Base-by-base conservation (phyloP, 192 early-diverging fungal genomes). In the Spinellus fusiger region DNA sequence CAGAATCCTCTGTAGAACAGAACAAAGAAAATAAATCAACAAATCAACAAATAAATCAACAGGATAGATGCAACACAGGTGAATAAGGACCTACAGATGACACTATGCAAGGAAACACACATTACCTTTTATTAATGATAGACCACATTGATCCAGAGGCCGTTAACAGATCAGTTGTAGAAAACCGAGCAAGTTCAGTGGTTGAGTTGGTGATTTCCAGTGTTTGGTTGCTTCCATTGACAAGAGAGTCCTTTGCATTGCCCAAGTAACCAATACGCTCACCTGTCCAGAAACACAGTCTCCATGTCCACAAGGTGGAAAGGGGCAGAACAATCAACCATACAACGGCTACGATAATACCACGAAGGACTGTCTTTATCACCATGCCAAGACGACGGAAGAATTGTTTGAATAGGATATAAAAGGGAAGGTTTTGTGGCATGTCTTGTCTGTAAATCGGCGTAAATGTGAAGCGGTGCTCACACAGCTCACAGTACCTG, bases 401-500 rank as follows among this genome's bases (percentile, higher is more conserved):
- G 4, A 46, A 40, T 46, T 67, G 65, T 27, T 31, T 23, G 29
- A 65, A 35, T 10, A 85, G 60, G 0, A 75, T 71, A 40, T 59
- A 56, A 49, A 74, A 66, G 27, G 89, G 89, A 32, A 89, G 80
- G 29, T 66, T 71, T 16, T 84, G 83, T 6, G 89, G 89, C 87
- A 91, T 89, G 31, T 75, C 81, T 16, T 81, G 77, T 32, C 80
- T 75, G 69, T 87, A 91, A 23, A 91, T 82, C 25, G 91, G 89
- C 15, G 92, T 86, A 61, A 98, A 98, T 26, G 75, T 71, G 69
- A 89, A 98, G 22, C 80, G 74, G 73, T 95, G 78, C 37, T 89
- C 87, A 73, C 95, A 98, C 5, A 98, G 83, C 67, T 98, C 95
- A 76, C 95, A 98, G 62, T 84, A 80, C 62, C 80, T 83, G 66